Evolutionary conservation across 306 rosid species (phyloP), one percentile per base, ranked within the genome.

Genomic region (Sphenostylis stenocarpa): DNA sequence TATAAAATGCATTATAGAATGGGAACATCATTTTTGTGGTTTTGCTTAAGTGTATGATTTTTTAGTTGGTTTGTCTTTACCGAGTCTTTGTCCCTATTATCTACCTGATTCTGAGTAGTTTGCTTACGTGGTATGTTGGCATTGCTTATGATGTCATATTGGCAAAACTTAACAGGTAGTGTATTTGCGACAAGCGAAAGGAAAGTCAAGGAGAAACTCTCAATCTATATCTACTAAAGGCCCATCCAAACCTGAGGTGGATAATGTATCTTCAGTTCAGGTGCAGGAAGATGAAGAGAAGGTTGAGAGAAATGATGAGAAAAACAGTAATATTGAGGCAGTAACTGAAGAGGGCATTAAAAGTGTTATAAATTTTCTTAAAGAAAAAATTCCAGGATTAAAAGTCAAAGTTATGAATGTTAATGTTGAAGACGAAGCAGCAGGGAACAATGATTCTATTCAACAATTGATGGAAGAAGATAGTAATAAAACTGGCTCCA

Each of bases 361-460:
- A 86, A 91, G 91, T 64, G 97, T 95, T 77, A 86, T 95, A 73
- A 90, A 95, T 73, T 95, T 92, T 86, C 90, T 96, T 17, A 92
- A 92, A 87, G 95, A 93, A 65, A 96, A 96, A 85, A 88, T 96
- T 86, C 99, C 99, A 11, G 98, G 99, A 73, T 78, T 92, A 83
- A 96, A 96, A 78, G 83, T 96, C 55, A 96, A 91, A 86, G 91
- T 92, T 73, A 91, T 85, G 96, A 89, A 93, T 72, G 83, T 88
- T 63, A 82, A 79, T 72, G 91, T 90, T 81, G 65, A 85, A 20
- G 90, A 88, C 80, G 96, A 88, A 83, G 90, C 76, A 55, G 61
- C 75, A 66, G 88, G 92, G 79, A 91, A 87, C 33, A 84, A 67
- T 55, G 91, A 90, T 72, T 78, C 97, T 16, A 79, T 88, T 53